Percentiles rank a stretch among this genome's conserved stretches.
Conservation (phyloP, 2,329 filamentous ascomycete species). For the Didymellaceae sp. region DNA sequence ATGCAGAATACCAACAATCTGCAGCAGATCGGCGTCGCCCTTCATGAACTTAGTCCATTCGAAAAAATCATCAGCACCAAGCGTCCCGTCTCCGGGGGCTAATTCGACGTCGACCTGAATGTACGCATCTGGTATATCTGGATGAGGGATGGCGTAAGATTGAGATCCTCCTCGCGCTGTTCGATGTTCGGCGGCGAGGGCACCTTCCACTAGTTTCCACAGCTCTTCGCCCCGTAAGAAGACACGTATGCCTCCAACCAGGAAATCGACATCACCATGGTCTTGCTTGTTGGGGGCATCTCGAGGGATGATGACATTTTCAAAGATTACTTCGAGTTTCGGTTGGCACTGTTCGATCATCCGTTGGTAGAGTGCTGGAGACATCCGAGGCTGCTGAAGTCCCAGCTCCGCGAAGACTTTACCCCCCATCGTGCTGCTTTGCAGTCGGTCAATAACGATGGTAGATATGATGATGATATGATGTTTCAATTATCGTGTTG, state of each 20-base stretch:
- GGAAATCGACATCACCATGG: constrained; percentile 76
- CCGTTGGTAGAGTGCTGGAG: constrained; percentile 60
- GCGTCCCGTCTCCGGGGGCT: constrained; percentile 48
- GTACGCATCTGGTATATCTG: constrained; percentile 42
- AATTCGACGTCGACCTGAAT: constrained; percentile 75
- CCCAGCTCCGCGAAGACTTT: constrained; percentile 41
- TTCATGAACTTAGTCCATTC: constrained; percentile 72
- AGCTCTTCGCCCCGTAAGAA: constrained; percentile 22
- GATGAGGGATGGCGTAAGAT: constrained; percentile 60
- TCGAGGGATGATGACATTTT: constrained; percentile 64
- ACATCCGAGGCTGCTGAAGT: constrained; percentile 69
- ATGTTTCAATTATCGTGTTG: too few species aligned
- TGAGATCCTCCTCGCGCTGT: constrained; percentile 34
- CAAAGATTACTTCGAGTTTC: constrained; percentile 60
- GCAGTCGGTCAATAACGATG: background rate
- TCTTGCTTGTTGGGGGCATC: constrained; percentile 73
- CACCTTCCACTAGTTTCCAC: constrained; percentile 44
- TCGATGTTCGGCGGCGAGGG: constrained; percentile 55
- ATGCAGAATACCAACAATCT: constrained; percentile 68
- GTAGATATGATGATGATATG: too few species aligned
- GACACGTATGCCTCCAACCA: constrained; percentile 53
- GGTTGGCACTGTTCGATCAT: constrained; percentile 57
- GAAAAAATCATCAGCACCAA: constrained; percentile 46
- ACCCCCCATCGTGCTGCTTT: constrained; percentile 68
- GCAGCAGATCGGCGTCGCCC: constrained; percentile 75